Conservation (phyloP, 2,329 filamentous ascomycete genomes). For the Colletotrichum abscissum region DNA sequence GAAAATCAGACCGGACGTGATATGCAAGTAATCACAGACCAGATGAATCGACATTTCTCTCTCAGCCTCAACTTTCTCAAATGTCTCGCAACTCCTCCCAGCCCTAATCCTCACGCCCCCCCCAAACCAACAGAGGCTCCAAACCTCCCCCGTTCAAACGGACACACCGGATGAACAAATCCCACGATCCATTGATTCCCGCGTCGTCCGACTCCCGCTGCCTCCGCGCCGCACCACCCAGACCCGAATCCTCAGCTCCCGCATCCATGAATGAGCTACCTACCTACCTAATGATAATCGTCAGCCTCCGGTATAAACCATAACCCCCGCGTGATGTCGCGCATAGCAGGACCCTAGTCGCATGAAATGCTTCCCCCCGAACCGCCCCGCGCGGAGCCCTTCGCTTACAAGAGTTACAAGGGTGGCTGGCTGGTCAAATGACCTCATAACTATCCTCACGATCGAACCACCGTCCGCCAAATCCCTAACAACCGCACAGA, state of each 20-base stretch:
- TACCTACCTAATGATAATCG: background rate
- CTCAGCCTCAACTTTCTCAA: too few relatives aligned
- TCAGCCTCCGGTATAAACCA: background rate
- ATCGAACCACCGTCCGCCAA: background rate
- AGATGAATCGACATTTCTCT: background rate
- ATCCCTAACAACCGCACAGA: background rate
- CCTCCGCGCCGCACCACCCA: background rate
- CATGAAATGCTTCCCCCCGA: background rate
- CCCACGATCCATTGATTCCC: background rate
- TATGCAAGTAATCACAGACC: background rate
- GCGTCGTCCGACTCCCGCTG: background rate
- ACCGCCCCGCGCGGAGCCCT: background rate
- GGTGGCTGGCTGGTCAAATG: background rate
- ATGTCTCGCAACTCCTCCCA: too few relatives aligned
- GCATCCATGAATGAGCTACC: background rate
- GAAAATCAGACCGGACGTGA: background rate
- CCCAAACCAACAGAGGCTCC: background rate
- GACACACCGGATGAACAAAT: background rate
- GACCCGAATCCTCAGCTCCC: background rate
- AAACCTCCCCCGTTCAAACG: too few relatives aligned
- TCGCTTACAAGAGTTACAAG: background rate
- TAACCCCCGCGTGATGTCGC: background rate
- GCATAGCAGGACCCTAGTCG: background rate
- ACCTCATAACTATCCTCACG: background rate
- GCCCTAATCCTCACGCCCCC: background rate